Evolutionary conservation across 2,329 filamentous ascomycete genomes (phyloP), one percentile per base, ranked within the genome.

Genomic region (Apiospora saccharicola): DNA sequence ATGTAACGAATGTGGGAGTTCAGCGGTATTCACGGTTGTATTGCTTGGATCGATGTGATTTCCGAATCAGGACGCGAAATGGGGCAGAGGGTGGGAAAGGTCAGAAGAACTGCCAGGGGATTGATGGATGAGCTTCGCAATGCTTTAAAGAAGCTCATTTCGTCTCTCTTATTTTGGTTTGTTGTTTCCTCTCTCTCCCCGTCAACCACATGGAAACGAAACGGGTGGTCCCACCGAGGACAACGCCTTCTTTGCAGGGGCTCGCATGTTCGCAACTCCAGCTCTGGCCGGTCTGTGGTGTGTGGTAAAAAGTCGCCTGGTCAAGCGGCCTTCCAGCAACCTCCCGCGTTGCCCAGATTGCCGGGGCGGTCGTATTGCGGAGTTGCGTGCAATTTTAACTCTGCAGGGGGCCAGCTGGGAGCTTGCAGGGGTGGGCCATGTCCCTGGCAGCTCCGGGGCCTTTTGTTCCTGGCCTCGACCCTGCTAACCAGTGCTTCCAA

Each of bases 81-180:
- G 57, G 57, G 57, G 57, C 57, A 64, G 57, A 64, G 34, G 57
- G 57, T 64, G 57, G 57, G 34, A 68, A 68, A 47, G 43, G 67
- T 68, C n/a, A 24, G 43, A 47, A 68, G 44, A 68, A 47, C n/a
- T 24, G 30, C n/a, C 67, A 68, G 44, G 67, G 67, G 67, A 68
- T 14, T 19, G 26, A 46, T 44, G 44, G 67, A 51, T 49, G 43
- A 30, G 24, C 43, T 75, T 73, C 67, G 51, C 64, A 71, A 74
- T 72, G 74, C 75, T 76, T 78, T 77, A 77, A 72, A 61, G 61
- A 72, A 71, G 72, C 71, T 77, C 76, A 77, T 78, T 76, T 77
- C 75, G 67, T 73, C 72, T 69, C 73, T 70, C 70, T 74, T 74
- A 73, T 76, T 75, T 75, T 73, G 73, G 69, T 71, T 72, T 70